These are phyloP conservation scores for Cryptococcus sp. DNA, from an alignment of 1,284 basidiomycete genomes.

Conservation along the genomic window DNA sequence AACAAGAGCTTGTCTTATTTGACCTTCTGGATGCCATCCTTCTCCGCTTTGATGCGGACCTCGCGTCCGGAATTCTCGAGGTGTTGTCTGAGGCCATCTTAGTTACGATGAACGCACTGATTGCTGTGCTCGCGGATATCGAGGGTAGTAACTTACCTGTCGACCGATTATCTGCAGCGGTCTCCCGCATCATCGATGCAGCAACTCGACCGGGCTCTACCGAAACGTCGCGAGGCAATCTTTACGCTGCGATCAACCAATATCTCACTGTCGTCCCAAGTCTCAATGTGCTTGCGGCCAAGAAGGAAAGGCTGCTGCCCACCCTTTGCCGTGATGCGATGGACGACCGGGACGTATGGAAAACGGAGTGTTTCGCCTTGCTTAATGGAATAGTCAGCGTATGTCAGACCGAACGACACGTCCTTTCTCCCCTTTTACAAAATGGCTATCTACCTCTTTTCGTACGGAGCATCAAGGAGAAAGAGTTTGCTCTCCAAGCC, in stretches of 20 bases:
- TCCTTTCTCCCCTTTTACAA: slow-evolving; percentile 65
- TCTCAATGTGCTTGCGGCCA: slow-evolving; percentile 59
- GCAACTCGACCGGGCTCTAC: slow-evolving; percentile 74
- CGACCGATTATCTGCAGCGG: slow-evolving; percentile 73
- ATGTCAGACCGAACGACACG: slow-evolving; percentile 38
- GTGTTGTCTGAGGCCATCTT: slow-evolving; percentile 79
- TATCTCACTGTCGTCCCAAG: slow-evolving; percentile 60
- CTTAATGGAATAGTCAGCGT: slow-evolving; percentile 59
- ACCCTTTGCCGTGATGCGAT: slow-evolving; percentile 87
- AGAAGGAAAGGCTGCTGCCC: slow-evolving; percentile 69
- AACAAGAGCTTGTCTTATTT: slow-evolving; percentile 80
- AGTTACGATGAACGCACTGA: slow-evolving; percentile 78
- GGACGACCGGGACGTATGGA: slow-evolving; percentile 94
- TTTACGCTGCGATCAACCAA: slow-evolving; percentile 89
- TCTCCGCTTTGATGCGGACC: slow-evolving; percentile 56
- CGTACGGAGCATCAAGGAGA: slow-evolving; percentile 78
- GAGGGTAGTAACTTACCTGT: slow-evolving; percentile 70
- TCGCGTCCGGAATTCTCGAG: slow-evolving; percentile 71
- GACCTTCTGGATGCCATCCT: slow-evolving; percentile 76
- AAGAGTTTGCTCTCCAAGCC: slow-evolving; percentile 73
- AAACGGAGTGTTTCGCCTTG: slow-evolving; percentile 70
- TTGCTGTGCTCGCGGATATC: slow-evolving; percentile 63
- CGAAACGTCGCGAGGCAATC: slow-evolving; percentile 91
- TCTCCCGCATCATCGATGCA: slow-evolving; percentile 76
- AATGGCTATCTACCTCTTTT: slow-evolving; percentile 83